Conservation (phyloP, 2,329 filamentous ascomycete species). For the Trichoderma citrinoviride region DNA sequence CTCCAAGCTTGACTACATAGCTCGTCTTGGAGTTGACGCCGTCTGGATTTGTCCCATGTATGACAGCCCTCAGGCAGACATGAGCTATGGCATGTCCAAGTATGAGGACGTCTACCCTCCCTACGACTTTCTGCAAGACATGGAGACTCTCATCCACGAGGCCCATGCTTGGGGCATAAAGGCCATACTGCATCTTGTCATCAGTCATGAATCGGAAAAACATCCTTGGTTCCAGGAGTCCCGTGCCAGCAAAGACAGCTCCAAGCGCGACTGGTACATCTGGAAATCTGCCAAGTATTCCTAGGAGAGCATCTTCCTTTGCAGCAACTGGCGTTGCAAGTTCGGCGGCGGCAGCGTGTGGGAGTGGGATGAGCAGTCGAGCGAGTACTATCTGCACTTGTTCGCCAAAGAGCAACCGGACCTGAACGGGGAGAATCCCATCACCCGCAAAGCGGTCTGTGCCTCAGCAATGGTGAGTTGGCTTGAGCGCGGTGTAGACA, state of each 20-base stretch:
- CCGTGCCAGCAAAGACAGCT: constrained; percentile 56
- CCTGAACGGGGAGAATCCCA: constrained; percentile 78
- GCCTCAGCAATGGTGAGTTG: constrained; percentile 73
- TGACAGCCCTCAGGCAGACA: constrained; percentile 62
- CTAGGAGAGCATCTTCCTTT: constrained; percentile 64
- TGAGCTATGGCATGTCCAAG: constrained; percentile 69
- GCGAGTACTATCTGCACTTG: constrained; percentile 74
- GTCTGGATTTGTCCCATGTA: constrained; percentile 69
- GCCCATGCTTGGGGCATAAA: constrained; percentile 64
- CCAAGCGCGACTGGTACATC: constrained; percentile 69
- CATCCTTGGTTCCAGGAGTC: constrained; percentile 71
- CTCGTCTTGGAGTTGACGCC: constrained; percentile 59
- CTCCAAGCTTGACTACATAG: constrained; percentile 60
- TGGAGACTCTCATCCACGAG: constrained; percentile 59
- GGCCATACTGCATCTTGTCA: constrained; percentile 70
- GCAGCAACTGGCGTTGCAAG: constrained; percentile 70
- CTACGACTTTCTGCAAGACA: constrained; percentile 65
- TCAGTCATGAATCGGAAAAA: constrained; percentile 74
- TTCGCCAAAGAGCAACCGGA: constrained; percentile 77
- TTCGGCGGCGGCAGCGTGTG: constrained; percentile 61
- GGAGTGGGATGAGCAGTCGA: constrained; percentile 69
- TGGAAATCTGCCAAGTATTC: constrained; percentile 53
- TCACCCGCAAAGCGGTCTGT: constrained; percentile 67
- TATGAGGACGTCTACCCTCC: constrained; percentile 63
- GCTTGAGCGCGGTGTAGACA: constrained; percentile 70